Evolutionary conservation across 2,329 filamentous ascomycete species (phyloP).

Genomic region (Dactylellina parvicollis): DNA sequence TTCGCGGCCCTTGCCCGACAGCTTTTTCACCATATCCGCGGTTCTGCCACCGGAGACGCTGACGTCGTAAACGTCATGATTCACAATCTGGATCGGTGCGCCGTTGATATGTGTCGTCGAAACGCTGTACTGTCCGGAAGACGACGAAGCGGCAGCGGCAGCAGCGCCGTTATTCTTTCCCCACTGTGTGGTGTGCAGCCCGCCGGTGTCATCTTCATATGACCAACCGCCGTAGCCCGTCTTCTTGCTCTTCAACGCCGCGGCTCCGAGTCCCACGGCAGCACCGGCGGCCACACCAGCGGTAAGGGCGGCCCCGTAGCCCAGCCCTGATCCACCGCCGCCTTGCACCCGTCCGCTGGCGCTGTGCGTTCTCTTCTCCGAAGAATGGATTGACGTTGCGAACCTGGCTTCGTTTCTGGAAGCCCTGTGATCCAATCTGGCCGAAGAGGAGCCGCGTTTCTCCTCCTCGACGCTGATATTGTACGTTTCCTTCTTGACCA

Average conservation of each 20-base stretch:
- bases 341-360: slow-evolving; percentile 7
- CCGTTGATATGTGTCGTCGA: slow-evolving; percentile 3
- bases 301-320: slow-evolving; percentile 11
- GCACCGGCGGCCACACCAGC: background rate
- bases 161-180: background rate
- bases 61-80: slow-evolving; percentile 10
- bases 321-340: background rate
- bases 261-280: background rate
- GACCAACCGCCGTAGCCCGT: slow-evolving; percentile 41
- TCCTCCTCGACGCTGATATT: slow-evolving; percentile 19
- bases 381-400: slow-evolving; percentile 5
- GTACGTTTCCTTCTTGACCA: slow-evolving; percentile 45
- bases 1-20: background rate
- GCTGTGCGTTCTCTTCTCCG: slow-evolving; percentile 9
- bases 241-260: background rate
- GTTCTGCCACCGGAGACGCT: background rate
- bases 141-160: background rate
- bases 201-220: slow-evolving; percentile 11
- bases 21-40: background rate
- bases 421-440: background rate
- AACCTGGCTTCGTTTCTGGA: slow-evolving; percentile 1
- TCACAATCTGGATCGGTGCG: slow-evolving; percentile 4
- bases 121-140: background rate
- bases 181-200: slow-evolving; percentile 31
- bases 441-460: background rate